Percentiles rank a stretch among this genome's conserved stretches.
Evolutionary conservation across 2,329 filamentous ascomycete species (phyloP).

Genomic region (Knufia fluminis): DNA sequence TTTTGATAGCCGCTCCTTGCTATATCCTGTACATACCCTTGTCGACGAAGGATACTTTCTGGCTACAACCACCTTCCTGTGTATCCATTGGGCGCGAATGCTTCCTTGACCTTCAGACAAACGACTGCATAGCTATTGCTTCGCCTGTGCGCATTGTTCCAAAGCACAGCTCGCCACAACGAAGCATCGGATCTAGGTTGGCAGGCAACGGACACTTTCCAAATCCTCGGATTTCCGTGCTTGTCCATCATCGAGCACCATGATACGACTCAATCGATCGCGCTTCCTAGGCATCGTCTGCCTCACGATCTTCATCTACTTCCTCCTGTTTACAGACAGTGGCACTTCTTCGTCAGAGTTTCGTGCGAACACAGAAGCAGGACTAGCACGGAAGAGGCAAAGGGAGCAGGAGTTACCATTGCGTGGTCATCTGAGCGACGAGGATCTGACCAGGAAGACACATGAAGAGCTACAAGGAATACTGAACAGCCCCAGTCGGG

Average conservation of each 20-base stretch:
- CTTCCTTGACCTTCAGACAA: too few relatives aligned
- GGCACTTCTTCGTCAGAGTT: slow-evolving; percentile 13
- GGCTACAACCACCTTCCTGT: too few relatives aligned
- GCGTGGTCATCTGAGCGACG: slow-evolving; percentile 18
- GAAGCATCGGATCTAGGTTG: too few relatives aligned
- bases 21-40: too few relatives aligned
- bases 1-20: too few relatives aligned
- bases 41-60: too few relatives aligned
- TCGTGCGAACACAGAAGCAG: slow-evolving; percentile 19
- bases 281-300: slow-evolving; percentile 13
- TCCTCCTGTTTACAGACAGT: slow-evolving; percentile 19
- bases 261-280: slow-evolving; percentile 1
- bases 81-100: too few relatives aligned
- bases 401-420: slow-evolving; percentile 9
- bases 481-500: slow-evolving; percentile 14
- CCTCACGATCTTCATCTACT: slow-evolving; percentile 16
- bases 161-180: too few relatives aligned
- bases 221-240: too few relatives aligned
- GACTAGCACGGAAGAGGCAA: slow-evolving; percentile 12
- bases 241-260: background rate
- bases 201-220: too few relatives aligned
- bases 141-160: too few relatives aligned
- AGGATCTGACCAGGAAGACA: slow-evolving; percentile 19
- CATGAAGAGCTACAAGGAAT: slow-evolving; percentile 20
- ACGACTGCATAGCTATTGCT: too few relatives aligned